A percentile compares a stretch with the other conserved stretches of the same genome.
These are phyloP conservation scores for Cantharellus cinnabarinus DNA, from an alignment of 768 basidiomycete species.

Conservation along the genomic window DNA sequence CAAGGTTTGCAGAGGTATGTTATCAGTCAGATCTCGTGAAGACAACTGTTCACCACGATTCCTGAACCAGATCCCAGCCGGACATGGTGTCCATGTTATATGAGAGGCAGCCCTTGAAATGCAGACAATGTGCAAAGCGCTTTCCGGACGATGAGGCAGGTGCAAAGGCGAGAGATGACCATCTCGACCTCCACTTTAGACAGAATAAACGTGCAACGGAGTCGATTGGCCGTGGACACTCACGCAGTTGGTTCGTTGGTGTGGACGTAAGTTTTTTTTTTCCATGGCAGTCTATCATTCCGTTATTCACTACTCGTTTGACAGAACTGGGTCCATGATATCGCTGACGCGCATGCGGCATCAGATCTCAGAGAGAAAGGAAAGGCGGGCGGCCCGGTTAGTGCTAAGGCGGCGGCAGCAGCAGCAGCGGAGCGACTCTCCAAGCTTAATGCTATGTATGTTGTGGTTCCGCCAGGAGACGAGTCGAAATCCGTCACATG, in stretches of 20 bases:
- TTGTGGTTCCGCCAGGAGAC: conserved; percentile 78
- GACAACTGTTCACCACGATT: background rate
- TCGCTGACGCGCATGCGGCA: conserved; percentile 22
- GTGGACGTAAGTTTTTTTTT: conserved; percentile 40
- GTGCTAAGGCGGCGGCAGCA: conserved; percentile 37
- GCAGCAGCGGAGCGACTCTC: conserved; percentile 52
- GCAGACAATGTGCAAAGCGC: conserved; percentile 84
- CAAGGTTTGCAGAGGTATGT: conserved; percentile 55
- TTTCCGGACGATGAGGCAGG: conserved; percentile 55
- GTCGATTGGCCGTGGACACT: conserved; percentile 64
- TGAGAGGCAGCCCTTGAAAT: conserved; percentile 55
- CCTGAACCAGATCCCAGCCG: conserved; percentile 30
- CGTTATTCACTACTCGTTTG: conserved; percentile 8
- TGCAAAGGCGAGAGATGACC: conserved; percentile 61
- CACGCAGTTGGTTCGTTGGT: conserved; percentile 73
- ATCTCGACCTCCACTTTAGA: conserved; percentile 91
- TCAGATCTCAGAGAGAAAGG: conserved; percentile 26
- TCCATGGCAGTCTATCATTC: background rate
- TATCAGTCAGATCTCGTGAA: background rate
- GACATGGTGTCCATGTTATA: conserved; percentile 49
- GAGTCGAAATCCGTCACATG: conserved; percentile 70
- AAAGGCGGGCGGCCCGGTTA: conserved; percentile 28
- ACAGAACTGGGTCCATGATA: conserved; percentile 80
- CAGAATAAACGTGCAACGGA: conserved; percentile 65
- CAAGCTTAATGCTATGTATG: conserved; percentile 54